Percentiles rank a stretch among this genome's conserved stretches.
Evolutionary conservation across 352 stramenopile genomes (phyloP).

Genomic region (Globisporangium recalcitrans): DNA sequence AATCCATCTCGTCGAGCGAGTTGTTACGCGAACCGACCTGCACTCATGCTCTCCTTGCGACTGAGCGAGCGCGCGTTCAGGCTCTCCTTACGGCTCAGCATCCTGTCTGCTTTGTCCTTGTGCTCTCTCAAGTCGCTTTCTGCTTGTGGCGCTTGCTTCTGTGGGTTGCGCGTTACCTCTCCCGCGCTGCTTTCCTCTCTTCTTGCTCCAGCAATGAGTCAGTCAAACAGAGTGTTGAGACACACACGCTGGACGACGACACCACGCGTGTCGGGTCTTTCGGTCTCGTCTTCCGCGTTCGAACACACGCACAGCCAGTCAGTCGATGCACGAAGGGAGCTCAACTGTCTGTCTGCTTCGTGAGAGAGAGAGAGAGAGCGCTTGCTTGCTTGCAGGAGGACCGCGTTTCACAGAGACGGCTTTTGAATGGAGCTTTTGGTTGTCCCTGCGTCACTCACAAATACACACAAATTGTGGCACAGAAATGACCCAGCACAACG

Average conservation of each 20-base stretch:
- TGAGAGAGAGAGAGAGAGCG: background rate
- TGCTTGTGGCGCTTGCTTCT: background rate
- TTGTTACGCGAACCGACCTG: too few species aligned
- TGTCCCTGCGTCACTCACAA: background rate
- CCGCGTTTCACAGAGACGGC: background rate
- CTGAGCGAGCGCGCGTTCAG: slow-evolving; percentile 13
- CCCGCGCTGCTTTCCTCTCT: background rate
- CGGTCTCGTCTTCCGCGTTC: background rate
- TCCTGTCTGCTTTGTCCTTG: background rate
- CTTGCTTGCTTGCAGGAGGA: background rate
- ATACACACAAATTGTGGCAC: background rate
- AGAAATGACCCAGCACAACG: too few species aligned
- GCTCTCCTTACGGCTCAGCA: slow-evolving; percentile 15
- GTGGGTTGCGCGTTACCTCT: background rate
- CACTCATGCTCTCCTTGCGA: slow-evolving; percentile 14
- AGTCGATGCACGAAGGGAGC: background rate
- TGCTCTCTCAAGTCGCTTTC: background rate
- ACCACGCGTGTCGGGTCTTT: background rate
- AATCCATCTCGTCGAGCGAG: too few species aligned
- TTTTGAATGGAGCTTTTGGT: background rate
- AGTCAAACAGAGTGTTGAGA: background rate
- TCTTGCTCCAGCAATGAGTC: background rate
- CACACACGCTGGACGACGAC: background rate
- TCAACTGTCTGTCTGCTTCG: background rate
- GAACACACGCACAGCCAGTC: background rate